Conservation (phyloP, 805 yeast genomes). For the Ogataea glucozyma region DNA sequence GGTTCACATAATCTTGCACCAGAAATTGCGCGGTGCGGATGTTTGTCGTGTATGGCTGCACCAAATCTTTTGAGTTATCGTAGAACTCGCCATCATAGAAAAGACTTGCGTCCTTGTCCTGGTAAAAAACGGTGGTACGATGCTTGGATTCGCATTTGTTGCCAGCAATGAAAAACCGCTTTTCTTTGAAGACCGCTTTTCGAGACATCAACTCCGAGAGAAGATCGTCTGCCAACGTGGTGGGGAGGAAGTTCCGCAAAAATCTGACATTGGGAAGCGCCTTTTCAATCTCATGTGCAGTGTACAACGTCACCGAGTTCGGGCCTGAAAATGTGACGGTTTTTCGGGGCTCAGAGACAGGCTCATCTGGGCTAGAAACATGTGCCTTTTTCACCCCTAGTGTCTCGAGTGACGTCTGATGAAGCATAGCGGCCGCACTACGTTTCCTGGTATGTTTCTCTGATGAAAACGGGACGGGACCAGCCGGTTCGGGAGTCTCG, state of each 20-base stretch:
- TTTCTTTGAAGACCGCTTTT: constrained; percentile 39
- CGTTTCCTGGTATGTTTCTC: no score
- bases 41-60: constrained; percentile 26
- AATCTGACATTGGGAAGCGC: constrained; percentile 54
- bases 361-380: no score
- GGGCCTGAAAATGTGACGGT: constrained; percentile 1
- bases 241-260: constrained; percentile 53
- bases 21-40: constrained; percentile 42
- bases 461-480: no score
- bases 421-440: not conserved
- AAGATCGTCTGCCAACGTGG: constrained; percentile 46
- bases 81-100: constrained; percentile 29
- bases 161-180: constrained; percentile 63
- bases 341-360: no score
- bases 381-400: not conserved
- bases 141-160: constrained; percentile 63
- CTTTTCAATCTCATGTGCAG: constrained; percentile 51
- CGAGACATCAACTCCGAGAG: constrained; percentile 45
- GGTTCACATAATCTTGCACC: constrained; percentile 41
- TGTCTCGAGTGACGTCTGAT: not conserved
- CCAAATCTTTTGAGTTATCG: constrained; percentile 20
- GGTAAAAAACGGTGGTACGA: constrained; percentile 34
- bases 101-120: constrained; percentile 9
- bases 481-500: not conserved
- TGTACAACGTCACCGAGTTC: constrained; percentile 38